Percentiles rank a stretch among this genome's conserved stretches.
Evolutionary conservation across 495 filamentous ascomycete genomes (phyloP).

Genomic region (Penicillium desertorum): DNA sequence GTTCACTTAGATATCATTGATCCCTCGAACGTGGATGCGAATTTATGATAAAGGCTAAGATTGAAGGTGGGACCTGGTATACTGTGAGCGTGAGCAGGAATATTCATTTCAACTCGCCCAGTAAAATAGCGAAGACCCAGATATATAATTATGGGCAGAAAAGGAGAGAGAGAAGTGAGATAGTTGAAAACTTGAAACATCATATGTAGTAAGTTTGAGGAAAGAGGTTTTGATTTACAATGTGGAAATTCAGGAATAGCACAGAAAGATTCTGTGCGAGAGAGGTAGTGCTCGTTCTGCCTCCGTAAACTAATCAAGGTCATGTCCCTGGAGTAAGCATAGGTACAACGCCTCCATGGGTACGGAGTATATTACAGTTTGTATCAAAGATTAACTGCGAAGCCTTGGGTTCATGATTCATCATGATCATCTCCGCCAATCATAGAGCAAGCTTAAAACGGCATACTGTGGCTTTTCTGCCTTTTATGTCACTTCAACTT

Average conservation of each 20-base stretch:
- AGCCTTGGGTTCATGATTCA: neutral
- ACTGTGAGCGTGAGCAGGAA: accelerated
- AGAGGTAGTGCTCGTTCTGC: neutral
- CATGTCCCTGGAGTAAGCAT: no score
- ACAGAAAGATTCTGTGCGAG: neutral
- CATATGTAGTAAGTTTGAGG: neutral
- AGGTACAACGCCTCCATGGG: no score
- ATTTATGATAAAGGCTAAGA: neutral
- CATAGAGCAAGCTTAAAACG: neutral
- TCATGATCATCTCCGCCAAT: neutral
- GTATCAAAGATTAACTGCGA: no score
- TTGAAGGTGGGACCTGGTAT: neutral
- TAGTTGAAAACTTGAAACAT: neutral
- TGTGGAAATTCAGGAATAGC: neutral
- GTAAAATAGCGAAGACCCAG: neutral
- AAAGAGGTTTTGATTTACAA: neutral
- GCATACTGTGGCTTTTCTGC: neutral
- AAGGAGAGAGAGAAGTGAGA: neutral
- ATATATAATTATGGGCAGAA: neutral
- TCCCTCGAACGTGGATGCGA: neutral
- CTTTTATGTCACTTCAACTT: neutral
- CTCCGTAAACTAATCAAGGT: neutral
- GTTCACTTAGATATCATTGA: neutral
- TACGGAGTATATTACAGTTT: no score
- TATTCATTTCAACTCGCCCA: neutral